Evolutionary conservation across 2,329 filamentous ascomycete species (phyloP).

Genomic region (Sporothrix pallida): DNA sequence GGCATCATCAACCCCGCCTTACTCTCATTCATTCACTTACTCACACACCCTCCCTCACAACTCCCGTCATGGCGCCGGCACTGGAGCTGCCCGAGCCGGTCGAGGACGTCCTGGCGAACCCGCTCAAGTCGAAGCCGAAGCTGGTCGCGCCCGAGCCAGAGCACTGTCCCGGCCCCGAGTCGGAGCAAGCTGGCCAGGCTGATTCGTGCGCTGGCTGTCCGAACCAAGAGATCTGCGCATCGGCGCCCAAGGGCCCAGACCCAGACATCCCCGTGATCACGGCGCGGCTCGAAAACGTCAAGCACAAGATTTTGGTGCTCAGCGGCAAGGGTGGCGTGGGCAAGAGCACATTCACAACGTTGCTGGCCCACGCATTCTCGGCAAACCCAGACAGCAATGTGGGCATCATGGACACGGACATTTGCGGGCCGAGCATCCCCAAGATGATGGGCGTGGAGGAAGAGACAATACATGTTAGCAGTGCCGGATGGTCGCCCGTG

Average conservation of each 20-base stretch:
- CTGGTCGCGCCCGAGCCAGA: constrained; percentile 95
- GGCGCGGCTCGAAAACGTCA: constrained; percentile 77
- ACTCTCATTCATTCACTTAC: background rate
- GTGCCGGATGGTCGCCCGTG: constrained; percentile 89
- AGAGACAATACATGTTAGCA: constrained; percentile 91
- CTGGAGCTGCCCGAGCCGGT: constrained; percentile 72
- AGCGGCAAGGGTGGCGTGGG: constrained; percentile 96
- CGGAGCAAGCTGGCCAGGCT: constrained; percentile 68
- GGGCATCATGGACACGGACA: constrained; percentile 97
- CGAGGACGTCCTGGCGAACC: constrained; percentile 74
- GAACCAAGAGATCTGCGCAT: constrained; percentile 93
- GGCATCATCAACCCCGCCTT: background rate
- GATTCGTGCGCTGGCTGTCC: constrained; percentile 95
- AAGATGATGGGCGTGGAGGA: constrained; percentile 98
- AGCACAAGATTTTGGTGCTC: constrained; percentile 90
- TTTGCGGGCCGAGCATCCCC: constrained; percentile 93
- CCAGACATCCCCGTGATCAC: constrained; percentile 91
- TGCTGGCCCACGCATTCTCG: constrained; percentile 79
- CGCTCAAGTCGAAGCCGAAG: constrained; percentile 77
- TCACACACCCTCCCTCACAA: background rate
- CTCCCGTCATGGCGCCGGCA: constrained; percentile 73
- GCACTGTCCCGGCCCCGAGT: constrained; percentile 92
- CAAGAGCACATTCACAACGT: constrained; percentile 56
- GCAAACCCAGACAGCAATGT: constrained; percentile 78
- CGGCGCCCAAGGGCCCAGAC: constrained; percentile 92